Conservation (phyloP, 2,329 filamentous ascomycete species). For the Cadophora luteo-olivacea region DNA sequence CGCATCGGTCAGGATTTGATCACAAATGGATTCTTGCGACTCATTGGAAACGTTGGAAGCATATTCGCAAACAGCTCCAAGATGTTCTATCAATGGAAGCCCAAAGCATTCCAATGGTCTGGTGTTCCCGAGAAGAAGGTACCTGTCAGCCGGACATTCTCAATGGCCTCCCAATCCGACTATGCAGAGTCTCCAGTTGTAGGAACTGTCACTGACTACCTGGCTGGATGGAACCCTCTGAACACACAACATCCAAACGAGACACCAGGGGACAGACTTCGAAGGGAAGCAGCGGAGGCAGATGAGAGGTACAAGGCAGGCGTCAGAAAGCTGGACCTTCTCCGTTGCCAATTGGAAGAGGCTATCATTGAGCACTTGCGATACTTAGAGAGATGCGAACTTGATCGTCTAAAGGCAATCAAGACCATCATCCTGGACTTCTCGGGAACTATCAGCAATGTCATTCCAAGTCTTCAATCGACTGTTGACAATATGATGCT, state of each 20-base stretch:
- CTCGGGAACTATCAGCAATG: constrained; percentile 95
- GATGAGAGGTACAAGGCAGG: constrained; percentile 93
- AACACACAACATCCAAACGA: constrained; percentile 93
- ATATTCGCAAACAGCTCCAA: constrained; percentile 97
- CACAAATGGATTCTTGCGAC: constrained; percentile 80
- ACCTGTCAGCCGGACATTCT: constrained; percentile 74
- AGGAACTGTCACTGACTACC: constrained; percentile 84
- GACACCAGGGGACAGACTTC: constrained; percentile 83
- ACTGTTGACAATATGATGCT: constrained; percentile 99
- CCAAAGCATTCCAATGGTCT: constrained; percentile 86
- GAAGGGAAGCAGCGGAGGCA: constrained; percentile 85
- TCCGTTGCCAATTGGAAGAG: constrained; percentile 95
- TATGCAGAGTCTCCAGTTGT: constrained; percentile 80
- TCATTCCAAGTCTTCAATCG: constrained; percentile 94
- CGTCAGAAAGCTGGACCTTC: constrained; percentile 84
- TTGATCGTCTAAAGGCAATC: constrained; percentile 95
- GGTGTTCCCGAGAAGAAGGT: constrained; percentile 90
- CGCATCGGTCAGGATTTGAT: constrained; percentile 94
- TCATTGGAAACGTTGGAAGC: constrained; percentile 93
- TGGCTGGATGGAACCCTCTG: constrained; percentile 91
- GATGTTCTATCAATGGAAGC: constrained; percentile 97
- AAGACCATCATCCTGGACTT: constrained; percentile 98
- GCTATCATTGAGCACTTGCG: constrained; percentile 90
- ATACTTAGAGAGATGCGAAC: constrained; percentile 96
- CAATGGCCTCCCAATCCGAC: constrained; percentile 65